Evolutionary conservation across 1,284 basidiomycete species (phyloP), one percentile per base, ranked within the genome.

Genomic region (Ceratobasidium sp.): DNA sequence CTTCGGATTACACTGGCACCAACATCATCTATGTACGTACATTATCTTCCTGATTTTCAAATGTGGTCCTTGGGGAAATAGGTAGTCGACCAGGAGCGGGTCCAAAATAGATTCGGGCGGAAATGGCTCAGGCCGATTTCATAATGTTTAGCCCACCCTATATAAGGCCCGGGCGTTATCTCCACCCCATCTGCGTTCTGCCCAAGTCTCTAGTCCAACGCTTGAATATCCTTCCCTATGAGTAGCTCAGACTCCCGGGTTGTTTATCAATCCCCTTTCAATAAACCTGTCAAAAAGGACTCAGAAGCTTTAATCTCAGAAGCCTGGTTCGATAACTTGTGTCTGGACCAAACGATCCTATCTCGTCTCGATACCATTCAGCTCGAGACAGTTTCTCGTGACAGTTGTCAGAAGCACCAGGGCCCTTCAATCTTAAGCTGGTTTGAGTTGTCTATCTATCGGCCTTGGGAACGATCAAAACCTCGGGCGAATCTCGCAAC

Each of bases 351-450:
- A 27, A 27, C n/a, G n/a, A 1, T 53, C n/a, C 27, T 53, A n/a
- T n/a, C n/a, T 27, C 50, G 50, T n/a, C 50, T 53, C 27, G 50
- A 53, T 9, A 53, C 50, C 27, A 53, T 53, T 22, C 50, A 53
- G n/a, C 50, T 53, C n/a, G 27, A 53, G 15, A 53, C 50, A 9
- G 50, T 53, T 27, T 53, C n/a, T 47, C n/a, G n/a, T n/a, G n/a
- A n/a, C n/a, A n/a, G n/a, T n/a, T 47, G 45, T 19, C 45, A 19
- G 45, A 47, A n/a, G n/a, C n/a, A 47, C 45, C 45, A n/a, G 27
- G 27, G 50, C n/a, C 50, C 50, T 53, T 22, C 50, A 53, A 53
- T n/a, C n/a, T n/a, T 14, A n/a, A 56, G 54, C 54, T 56, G 54
- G 54, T 56, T 56, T 31, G 54, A 56, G 27, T 19, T 56, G 19